A percentile compares a stretch with the other conserved stretches of the same genome.
These are phyloP conservation scores for Narthecium ossifragum DNA, from an alignment of 106 monocot genomes.

Conservation along the genomic window DNA sequence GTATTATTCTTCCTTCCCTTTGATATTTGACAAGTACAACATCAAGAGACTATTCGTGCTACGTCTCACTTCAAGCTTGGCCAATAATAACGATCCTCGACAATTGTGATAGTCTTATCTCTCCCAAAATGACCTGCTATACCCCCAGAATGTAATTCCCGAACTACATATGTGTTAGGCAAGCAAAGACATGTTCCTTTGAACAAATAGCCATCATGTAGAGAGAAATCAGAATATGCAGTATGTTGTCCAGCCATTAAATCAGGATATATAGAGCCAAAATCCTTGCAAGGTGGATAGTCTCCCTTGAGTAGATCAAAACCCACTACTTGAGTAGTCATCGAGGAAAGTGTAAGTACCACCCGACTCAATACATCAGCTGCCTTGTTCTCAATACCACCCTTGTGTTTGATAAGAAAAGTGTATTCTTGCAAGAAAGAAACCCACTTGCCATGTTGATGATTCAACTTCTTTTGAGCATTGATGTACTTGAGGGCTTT, in stretches of 20 bases:
- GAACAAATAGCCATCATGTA: slow-evolving; percentile 3
- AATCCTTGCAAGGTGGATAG: background rate
- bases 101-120: background rate
- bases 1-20: background rate
- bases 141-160: background rate
- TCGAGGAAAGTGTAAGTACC: background rate
- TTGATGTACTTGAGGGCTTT: background rate
- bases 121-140: background rate
- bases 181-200: background rate
- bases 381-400: background rate
- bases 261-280: background rate
- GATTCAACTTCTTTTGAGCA: background rate
- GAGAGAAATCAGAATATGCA: background rate
- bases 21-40: background rate
- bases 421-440: background rate
- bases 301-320: background rate
- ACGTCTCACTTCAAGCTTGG: background rate
- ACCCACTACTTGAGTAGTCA: background rate
- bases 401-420: background rate
- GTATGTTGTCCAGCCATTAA: no score
- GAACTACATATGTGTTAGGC: background rate
- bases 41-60: background rate
- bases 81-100: background rate
- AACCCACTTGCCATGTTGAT: background rate
- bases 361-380: background rate